Percentiles rank a stretch among this genome's conserved stretches.
Conservation (phyloP, 345 rosid genomes). For the Carallia brachiata region DNA sequence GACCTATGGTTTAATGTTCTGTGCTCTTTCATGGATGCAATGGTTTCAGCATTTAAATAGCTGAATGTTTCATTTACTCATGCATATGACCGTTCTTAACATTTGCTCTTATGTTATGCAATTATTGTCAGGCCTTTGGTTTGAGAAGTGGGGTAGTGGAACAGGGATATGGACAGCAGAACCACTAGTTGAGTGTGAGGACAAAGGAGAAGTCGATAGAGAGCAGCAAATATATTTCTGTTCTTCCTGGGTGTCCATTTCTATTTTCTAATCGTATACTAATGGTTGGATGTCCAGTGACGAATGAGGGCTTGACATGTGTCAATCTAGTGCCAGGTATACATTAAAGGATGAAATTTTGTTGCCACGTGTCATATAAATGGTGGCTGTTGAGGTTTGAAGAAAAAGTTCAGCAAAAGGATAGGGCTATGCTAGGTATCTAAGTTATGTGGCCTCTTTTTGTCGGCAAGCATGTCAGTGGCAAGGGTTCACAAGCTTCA, state of each 20-base stretch:
- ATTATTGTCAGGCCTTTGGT: slow-evolving; percentile 12
- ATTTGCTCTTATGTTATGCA: background rate
- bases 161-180: slow-evolving; percentile 18
- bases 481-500: slow-evolving; percentile 2
- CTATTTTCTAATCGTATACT: background rate
- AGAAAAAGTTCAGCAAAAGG: slow-evolving; percentile 5
- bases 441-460: slow-evolving; percentile 7
- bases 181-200: slow-evolving; percentile 25
- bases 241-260: slow-evolving; percentile 11
- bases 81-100: slow-evolving; percentile 1
- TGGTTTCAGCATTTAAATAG: background rate
- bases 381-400: slow-evolving; percentile 19
- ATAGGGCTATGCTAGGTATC: slow-evolving; percentile 12
- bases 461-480: slow-evolving; percentile 3
- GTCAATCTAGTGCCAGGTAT: too few species aligned
- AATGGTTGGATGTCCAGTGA: background rate
- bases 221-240: slow-evolving; percentile 18
- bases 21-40: background rate
- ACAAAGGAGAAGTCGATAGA: slow-evolving; percentile 25
- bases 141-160: slow-evolving; percentile 14
- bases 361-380: slow-evolving; percentile 17
- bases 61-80: background rate
- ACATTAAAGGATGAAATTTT: background rate
- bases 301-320: background rate
- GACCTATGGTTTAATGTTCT: background rate